Evolutionary conservation across 768 basidiomycete species (phyloP), one percentile per base, ranked within the genome.

Genomic region (Suillus subalutaceus): DNA sequence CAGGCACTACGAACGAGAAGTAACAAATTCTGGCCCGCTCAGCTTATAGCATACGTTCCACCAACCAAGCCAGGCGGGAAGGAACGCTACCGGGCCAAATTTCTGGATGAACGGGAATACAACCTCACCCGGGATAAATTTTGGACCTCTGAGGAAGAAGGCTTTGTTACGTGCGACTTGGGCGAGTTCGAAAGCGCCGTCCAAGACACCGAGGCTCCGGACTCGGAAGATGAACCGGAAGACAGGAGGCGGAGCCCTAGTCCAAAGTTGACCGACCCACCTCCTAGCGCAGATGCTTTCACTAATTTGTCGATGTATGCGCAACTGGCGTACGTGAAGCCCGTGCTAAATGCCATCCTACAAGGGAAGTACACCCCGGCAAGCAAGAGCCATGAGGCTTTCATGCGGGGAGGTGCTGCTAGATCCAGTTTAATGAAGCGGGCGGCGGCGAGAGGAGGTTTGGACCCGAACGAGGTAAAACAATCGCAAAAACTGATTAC

Each of bases 321-420:
- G 46, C 90, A 93, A 68, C 85, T 94, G 64, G 82, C 78, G 13
- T 91, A 91, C 70, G 81, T 85, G 35, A 91, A 89, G 67, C 86
- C 86, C 2, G 80, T 92, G 16, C 77, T 94, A 52, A 75, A 71
- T 32, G 88, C 87, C 1, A 84, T 92, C 40, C 73, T 93, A 41
- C 83, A 82, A 41, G 84, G 84, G 40, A 69, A 72, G 40, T 93
- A 90, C 72, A 67, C 64, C 1, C 92, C 92, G 1, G 85, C 86
- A 2, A 71, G 67, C 64, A 69, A 70, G 35, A 81, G 80, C 30
- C 88, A 91, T 67, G 77, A 79, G 7, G 74, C 73, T 0, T 93
- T 89, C 69, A 83, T 93, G 73, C 82, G 78, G 63, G 90, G 90
- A 13, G 89, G 87, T 0, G 74, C 77, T 4, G 79, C 79, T 15